phyloP scores from a whole-genome alignment of 768 basidiomycete genomes.

The Suillus discolor region DNA sequence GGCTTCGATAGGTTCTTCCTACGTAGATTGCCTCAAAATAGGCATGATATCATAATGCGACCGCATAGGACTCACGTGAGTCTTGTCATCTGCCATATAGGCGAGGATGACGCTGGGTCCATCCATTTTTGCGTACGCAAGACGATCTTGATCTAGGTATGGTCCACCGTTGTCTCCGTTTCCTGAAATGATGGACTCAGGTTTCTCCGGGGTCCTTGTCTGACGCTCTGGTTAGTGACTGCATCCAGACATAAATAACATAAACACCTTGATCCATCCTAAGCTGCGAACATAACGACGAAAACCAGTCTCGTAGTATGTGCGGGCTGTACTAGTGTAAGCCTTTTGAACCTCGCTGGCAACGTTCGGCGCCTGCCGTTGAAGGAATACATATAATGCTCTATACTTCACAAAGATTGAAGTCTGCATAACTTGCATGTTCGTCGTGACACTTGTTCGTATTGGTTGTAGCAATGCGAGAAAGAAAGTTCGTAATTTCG shows the following conservation, averaged over 20 bases:
- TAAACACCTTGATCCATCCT: slow-evolving; percentile 68
- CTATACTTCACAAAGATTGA: slow-evolving; percentile 83
- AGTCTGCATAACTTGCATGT: slow-evolving; percentile 91
- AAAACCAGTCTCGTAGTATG: slow-evolving; percentile 96
- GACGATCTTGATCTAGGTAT: slow-evolving; percentile 52
- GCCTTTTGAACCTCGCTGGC: slow-evolving; percentile 88
- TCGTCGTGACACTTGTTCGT: slow-evolving; percentile 80
- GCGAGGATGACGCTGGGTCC: slow-evolving; percentile 81
- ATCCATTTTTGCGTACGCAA: slow-evolving; percentile 72
- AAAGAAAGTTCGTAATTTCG: slow-evolving; percentile 87
- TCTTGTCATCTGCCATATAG: slow-evolving; percentile 89
- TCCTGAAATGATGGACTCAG: slow-evolving; percentile 60
- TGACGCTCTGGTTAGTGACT: slow-evolving; percentile 28
- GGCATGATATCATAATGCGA: background rate
- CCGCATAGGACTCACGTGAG: slow-evolving; percentile 65
- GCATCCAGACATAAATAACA: slow-evolving; percentile 13
- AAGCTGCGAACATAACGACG: slow-evolving; percentile 86
- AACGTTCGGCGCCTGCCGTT: slow-evolving; percentile 77
- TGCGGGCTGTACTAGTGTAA: slow-evolving; percentile 79
- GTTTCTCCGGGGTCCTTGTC: slow-evolving; percentile 71
- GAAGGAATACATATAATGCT: slow-evolving; percentile 81
- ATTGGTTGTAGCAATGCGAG: slow-evolving; percentile 83
- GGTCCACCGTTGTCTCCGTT: slow-evolving; percentile 42
- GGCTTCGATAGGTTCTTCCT: slow-evolving; percentile 86
- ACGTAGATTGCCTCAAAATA: slow-evolving; percentile 19